phyloP scores from a whole-genome alignment of 2,329 filamentous ascomycete species.

The Tolypocladium guangdongense region DNA sequence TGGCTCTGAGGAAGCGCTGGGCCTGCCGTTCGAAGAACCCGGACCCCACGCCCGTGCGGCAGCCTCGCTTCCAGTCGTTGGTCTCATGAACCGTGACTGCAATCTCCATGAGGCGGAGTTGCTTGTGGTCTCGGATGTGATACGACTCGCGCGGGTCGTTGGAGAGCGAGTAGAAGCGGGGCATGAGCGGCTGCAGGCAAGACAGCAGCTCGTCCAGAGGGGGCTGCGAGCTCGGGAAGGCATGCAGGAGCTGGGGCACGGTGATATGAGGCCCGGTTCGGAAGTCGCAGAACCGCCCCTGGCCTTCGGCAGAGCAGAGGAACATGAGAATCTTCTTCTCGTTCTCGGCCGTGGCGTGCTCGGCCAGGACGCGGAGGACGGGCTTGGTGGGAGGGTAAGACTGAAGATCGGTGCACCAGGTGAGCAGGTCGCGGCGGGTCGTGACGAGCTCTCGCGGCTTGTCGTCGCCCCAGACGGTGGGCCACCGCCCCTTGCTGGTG shows the following conservation, averaged over 20 bases:
- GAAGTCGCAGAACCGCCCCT: conserved; percentile 87
- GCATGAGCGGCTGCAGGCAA: conserved; percentile 80
- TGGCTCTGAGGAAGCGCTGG: conserved; percentile 56
- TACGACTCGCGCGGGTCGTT: conserved; percentile 82
- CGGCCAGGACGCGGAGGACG: conserved; percentile 73
- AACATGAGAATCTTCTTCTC: conserved; percentile 85
- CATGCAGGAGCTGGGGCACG: conserved; percentile 73
- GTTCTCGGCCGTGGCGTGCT: conserved; percentile 66
- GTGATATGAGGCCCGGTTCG: conserved; percentile 82
- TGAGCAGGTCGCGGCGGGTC: conserved; percentile 82
- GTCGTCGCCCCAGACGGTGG: conserved; percentile 95
- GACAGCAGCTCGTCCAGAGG: conserved; percentile 74
- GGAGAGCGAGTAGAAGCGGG: conserved; percentile 94
- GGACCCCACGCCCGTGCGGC: conserved; percentile 76
- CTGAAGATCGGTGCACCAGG: conserved; percentile 91
- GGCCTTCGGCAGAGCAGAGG: conserved; percentile 80
- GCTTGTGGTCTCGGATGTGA: conserved; percentile 54
- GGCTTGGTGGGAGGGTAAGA: conserved; percentile 85
- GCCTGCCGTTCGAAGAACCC: conserved; percentile 90
- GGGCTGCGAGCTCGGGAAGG: conserved; percentile 86
- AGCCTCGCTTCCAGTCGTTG: conserved; percentile 61
- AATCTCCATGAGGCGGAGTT: conserved; percentile 79
- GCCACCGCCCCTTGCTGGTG: conserved; percentile 79
- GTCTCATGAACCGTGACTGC: conserved; percentile 94
- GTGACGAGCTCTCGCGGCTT: conserved; percentile 75